Conservation (phyloP, 345 rosid genomes). For the Bretschneidera sinensis region DNA sequence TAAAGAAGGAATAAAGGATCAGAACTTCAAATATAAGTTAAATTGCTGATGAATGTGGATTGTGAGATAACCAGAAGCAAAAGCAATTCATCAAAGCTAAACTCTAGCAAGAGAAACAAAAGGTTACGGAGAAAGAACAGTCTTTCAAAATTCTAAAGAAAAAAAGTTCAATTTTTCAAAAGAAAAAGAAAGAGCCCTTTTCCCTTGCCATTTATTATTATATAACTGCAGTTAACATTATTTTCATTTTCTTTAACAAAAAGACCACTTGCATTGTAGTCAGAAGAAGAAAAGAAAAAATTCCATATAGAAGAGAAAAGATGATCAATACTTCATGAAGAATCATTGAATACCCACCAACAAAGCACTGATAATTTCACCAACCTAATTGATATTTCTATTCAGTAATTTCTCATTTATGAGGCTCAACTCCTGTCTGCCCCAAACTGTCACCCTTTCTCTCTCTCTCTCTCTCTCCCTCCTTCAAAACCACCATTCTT, state of each 20-base stretch:
- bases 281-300: neutral
- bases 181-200: neutral
- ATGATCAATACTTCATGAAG: constrained; percentile 25
- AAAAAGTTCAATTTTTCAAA: neutral
- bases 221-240: too few species aligned
- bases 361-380: constrained; percentile 25
- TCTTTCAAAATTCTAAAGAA: too few species aligned
- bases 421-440: constrained; percentile 24
- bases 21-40: too few species aligned
- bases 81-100: too few species aligned
- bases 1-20: too few species aligned
- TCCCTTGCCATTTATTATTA: neutral
- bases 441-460: constrained; percentile 18
- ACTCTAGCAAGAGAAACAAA: too few species aligned
- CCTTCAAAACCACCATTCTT: constrained; percentile 1
- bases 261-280: neutral
- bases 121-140: too few species aligned
- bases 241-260: neutral
- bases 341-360: constrained; percentile 41
- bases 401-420: constrained; percentile 31
- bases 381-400: constrained; percentile 18
- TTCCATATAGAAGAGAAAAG: neutral
- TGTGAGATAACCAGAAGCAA: too few species aligned
- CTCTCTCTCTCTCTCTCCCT: constrained; percentile 13
- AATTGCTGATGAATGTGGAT: too few species aligned